Evolutionary conservation across 1,284 basidiomycete species (phyloP).

Genomic region (Tranzscheliella williamsii): DNA sequence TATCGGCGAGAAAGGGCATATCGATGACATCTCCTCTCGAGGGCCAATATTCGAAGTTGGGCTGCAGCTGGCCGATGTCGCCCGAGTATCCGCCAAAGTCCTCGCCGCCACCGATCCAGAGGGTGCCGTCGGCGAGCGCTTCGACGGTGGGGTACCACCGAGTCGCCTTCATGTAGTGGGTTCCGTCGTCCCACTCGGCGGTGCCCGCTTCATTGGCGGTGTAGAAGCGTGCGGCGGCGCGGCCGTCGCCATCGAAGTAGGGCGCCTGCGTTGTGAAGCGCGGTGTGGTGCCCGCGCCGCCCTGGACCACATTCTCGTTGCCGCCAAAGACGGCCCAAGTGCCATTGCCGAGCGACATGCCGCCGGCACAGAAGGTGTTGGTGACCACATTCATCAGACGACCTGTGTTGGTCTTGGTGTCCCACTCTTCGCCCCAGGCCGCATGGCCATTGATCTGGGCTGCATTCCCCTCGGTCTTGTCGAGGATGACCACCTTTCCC

Average conservation of each 20-base stretch:
- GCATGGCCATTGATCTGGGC: conserved; percentile 34
- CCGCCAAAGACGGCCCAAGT: conserved; percentile 57
- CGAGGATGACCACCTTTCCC: conserved; percentile 58
- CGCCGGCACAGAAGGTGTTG: conserved; percentile 61
- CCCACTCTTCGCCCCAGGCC: conserved; percentile 47
- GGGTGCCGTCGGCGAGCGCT: conserved; percentile 28
- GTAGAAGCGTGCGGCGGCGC: conserved; percentile 30
- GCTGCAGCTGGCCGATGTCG: conserved; percentile 19
- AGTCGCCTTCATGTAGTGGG: conserved; percentile 19
- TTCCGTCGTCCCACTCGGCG: conserved; percentile 23
- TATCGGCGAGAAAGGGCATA: conserved; percentile 30
- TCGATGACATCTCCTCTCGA: conserved; percentile 20
- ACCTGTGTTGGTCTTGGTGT: conserved; percentile 31
- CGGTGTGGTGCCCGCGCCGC: conserved; percentile 34
- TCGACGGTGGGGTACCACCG: conserved; percentile 40
- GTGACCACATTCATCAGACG: conserved; percentile 54
- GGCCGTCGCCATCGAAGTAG: conserved; percentile 35
- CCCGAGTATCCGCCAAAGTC: conserved; percentile 32
- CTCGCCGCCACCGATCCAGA: conserved; percentile 29
- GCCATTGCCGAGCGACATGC: conserved; percentile 57
- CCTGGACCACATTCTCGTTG: conserved; percentile 54
- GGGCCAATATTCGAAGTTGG: conserved; percentile 40
- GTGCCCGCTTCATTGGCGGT: conserved; percentile 11
- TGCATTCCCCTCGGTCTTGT: conserved; percentile 61
- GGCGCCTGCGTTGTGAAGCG: conserved; percentile 15